These are phyloP conservation scores for Apiospora pterosperma DNA, from an alignment of 2,329 filamentous ascomycete genomes.

Conservation along the genomic window DNA sequence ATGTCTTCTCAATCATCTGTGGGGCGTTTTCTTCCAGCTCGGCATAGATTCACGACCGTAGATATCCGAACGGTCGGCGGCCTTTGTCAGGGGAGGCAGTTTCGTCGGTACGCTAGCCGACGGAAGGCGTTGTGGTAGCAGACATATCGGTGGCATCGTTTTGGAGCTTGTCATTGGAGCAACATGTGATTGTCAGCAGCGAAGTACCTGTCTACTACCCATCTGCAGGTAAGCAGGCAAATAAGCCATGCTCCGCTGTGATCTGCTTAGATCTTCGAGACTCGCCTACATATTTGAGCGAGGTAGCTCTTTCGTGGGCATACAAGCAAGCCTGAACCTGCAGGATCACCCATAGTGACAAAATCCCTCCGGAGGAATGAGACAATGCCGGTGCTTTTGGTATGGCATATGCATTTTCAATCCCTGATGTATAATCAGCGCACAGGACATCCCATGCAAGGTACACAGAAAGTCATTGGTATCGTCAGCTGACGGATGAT, in stretches of 20 bases:
- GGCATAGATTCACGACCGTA: background rate
- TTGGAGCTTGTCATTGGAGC: background rate
- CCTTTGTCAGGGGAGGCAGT: background rate
- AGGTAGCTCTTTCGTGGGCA: too few species aligned
- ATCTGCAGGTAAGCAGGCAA: background rate
- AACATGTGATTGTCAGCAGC: background rate
- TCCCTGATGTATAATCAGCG: background rate
- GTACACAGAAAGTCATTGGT: background rate
- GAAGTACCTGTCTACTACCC: background rate
- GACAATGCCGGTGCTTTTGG: background rate
- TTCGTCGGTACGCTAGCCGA: background rate
- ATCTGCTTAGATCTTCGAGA: background rate
- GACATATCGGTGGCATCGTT: background rate
- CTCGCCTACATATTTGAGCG: background rate
- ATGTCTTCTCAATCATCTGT: background rate
- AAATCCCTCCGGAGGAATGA: background rate
- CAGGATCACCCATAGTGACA: background rate
- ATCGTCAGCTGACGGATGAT: background rate
- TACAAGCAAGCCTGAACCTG: background rate
- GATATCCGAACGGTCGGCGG: background rate
- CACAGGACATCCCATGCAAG: background rate
- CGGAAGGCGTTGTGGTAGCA: background rate
- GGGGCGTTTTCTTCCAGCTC: too few species aligned
- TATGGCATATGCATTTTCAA: background rate
- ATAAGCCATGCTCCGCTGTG: background rate